Evolutionary conservation across 129 eudicot genomes (phyloP).

Genomic region (Helichrysum umbraculigerum): DNA sequence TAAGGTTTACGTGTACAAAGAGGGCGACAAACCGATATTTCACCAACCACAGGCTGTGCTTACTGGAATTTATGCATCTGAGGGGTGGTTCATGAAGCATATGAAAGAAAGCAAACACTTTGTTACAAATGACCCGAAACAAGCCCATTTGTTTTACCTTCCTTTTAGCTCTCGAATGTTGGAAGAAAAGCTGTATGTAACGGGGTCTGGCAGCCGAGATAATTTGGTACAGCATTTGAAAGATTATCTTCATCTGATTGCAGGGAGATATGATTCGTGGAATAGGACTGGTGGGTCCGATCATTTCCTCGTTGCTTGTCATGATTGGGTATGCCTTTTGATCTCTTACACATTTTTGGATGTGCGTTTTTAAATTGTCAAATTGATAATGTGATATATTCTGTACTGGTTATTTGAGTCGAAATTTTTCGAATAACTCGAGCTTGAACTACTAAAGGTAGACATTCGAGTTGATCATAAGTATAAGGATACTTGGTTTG

Average conservation of each 20-base stretch:
- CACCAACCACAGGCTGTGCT: slow-evolving; percentile 69
- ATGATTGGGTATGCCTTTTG: neutral
- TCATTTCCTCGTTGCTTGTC: neutral
- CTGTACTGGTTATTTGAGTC: neutral
- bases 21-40: slow-evolving; percentile 74
- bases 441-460: too few species aligned
- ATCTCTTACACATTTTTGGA: neutral
- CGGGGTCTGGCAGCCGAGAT: neutral
- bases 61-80: slow-evolving; percentile 73
- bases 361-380: neutral
- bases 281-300: neutral
- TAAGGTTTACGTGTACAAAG: slow-evolving; percentile 81
- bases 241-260: neutral
- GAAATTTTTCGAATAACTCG: too few species aligned
- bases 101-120: slow-evolving; percentile 10
- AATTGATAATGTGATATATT: neutral
- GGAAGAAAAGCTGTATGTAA: neutral
- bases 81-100: slow-evolving; percentile 11
- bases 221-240: neutral
- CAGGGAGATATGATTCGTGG: slow-evolving; percentile 1
- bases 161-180: neutral
- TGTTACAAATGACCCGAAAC: neutral
- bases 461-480: too few species aligned
- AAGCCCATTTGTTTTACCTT: slow-evolving; percentile 4
- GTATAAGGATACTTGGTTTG: too few species aligned